Evolutionary conservation across 257 asterid species (phyloP), one percentile per base, ranked within the genome.

Genomic region (Scutellaria barbata): DNA sequence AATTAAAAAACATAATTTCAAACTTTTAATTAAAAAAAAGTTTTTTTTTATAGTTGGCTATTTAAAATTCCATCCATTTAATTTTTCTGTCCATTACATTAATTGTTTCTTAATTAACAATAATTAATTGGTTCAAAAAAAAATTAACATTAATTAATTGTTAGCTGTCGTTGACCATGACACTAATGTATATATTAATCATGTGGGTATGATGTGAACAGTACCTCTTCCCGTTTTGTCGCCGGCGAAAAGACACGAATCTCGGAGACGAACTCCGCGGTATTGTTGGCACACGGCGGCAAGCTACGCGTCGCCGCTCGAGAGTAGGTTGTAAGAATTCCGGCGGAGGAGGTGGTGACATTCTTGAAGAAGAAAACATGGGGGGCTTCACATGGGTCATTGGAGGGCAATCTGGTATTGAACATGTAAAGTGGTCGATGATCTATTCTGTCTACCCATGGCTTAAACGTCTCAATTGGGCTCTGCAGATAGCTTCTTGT

Each of bases 341-440:
- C 72, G 7, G 3, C 33, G 1, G 76, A 35, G 0, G 35, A 40
- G 60, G 22, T 73, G 6, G 60, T 47, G 0, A 82, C 70, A 9
- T 76, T 51, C 12, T 79, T 37, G 9, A 86, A 77, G 80, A 82
- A 87, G 76, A 90, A 89, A 5, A 76, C 76, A 25, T 83, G 88
- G 12, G 97, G 96, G 43, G 83, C 78, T 22, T 79, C 79, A 16
- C 96, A 86, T 0, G 92, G 69, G 60, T 86, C 76, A 5, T 56
- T 46, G 14, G 85, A 70, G 0, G 75, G 83, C 63, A 60, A 7
- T 50, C 97, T 81, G 5, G 96, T 89, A 63, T 91, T 81, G 81
- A 89, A 87, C 88, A 84, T 81, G 75, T 81, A 90, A 68, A 37
- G 79, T 1, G 92, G 95, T 1, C 62, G 82, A 2, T 12, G 46